Evolutionary conservation across 108 stramenopile genomes (phyloP).

Genomic region (Schizochytrium sp.): DNA sequence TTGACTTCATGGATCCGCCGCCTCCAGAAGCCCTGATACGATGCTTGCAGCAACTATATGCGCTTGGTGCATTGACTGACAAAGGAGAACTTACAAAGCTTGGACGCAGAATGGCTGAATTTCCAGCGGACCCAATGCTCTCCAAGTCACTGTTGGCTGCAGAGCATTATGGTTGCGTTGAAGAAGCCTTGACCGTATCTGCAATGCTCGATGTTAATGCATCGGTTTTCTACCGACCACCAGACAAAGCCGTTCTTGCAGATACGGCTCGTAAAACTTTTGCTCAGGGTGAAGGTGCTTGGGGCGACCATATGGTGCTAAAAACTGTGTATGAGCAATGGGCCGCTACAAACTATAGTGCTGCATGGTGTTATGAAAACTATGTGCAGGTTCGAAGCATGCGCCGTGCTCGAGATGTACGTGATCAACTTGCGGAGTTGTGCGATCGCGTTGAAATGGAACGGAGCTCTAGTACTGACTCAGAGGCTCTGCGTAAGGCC

Average conservation of each 20-base stretch:
- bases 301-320: slow-evolving; percentile 93
- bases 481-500: slow-evolving; percentile 87
- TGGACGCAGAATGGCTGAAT: slow-evolving; percentile 98
- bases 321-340: slow-evolving; percentile 92
- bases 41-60: slow-evolving; percentile 95
- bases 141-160: slow-evolving; percentile 93
- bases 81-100: slow-evolving; percentile 97
- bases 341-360: slow-evolving; percentile 90
- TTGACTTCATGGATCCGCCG: slow-evolving; percentile 98
- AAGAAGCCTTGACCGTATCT: slow-evolving; percentile 90
- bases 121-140: slow-evolving; percentile 97
- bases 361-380: slow-evolving; percentile 99
- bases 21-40: slow-evolving; percentile 95
- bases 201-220: slow-evolving; percentile 94
- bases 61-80: slow-evolving; percentile 98
- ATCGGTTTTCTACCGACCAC: slow-evolving; percentile 94
- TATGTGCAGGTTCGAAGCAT: slow-evolving; percentile 94
- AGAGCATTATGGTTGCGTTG: slow-evolving; percentile 92
- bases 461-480: slow-evolving; percentile 80
- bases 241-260: slow-evolving; percentile 96
- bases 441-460: slow-evolving; percentile 99
- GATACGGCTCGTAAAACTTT: slow-evolving; percentile 96
- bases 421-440: slow-evolving; percentile 95
- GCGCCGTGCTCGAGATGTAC: slow-evolving; percentile 92
- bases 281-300: slow-evolving; percentile 87